These are phyloP conservation scores for Tolypocladium inflatum DNA, from an alignment of 2,329 filamentous ascomycete species.

Conservation along the genomic window DNA sequence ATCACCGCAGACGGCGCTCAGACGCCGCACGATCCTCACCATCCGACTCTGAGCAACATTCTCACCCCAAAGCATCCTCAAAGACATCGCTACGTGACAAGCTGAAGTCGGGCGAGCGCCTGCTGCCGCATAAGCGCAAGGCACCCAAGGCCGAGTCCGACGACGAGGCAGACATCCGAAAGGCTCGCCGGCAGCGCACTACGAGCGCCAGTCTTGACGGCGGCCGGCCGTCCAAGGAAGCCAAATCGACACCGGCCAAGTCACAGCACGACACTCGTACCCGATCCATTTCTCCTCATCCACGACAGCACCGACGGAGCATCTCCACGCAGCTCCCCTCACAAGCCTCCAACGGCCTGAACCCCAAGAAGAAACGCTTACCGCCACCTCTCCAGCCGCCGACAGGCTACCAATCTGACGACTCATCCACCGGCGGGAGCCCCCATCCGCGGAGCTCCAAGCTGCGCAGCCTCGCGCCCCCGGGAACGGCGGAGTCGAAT, in stretches of 20 bases:
- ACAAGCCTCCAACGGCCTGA: slow-evolving; percentile 43
- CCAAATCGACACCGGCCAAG: slow-evolving; percentile 21
- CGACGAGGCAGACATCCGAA: slow-evolving; percentile 45
- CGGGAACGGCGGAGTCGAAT: slow-evolving; percentile 47
- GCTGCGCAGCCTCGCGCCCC: slow-evolving; percentile 44
- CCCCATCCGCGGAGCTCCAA: slow-evolving; percentile 50
- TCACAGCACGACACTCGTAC: slow-evolving; percentile 20
- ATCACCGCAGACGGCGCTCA: slow-evolving; percentile 20
- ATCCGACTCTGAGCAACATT: slow-evolving; percentile 48
- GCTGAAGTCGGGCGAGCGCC: slow-evolving; percentile 35
- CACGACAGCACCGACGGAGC: slow-evolving; percentile 51
- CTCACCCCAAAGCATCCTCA: slow-evolving; percentile 29
- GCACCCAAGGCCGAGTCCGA: slow-evolving; percentile 45
- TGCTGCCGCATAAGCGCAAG: slow-evolving; percentile 43
- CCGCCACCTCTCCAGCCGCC: slow-evolving; percentile 49
- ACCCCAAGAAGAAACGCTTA: slow-evolving; percentile 50
- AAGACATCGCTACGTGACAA: slow-evolving; percentile 39
- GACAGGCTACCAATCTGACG: slow-evolving; percentile 58
- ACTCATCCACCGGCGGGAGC: slow-evolving; percentile 52
- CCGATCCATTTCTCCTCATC: slow-evolving; percentile 51
- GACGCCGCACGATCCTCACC: slow-evolving; percentile 34
- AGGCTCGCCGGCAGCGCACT: slow-evolving; percentile 42
- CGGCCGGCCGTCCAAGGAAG: slow-evolving; percentile 20
- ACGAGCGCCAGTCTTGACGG: slow-evolving; percentile 32
- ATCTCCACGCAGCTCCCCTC: slow-evolving; percentile 53